phyloP scores from a whole-genome alignment of 805 yeast species.

The Suhomyces pyralidae region DNA sequence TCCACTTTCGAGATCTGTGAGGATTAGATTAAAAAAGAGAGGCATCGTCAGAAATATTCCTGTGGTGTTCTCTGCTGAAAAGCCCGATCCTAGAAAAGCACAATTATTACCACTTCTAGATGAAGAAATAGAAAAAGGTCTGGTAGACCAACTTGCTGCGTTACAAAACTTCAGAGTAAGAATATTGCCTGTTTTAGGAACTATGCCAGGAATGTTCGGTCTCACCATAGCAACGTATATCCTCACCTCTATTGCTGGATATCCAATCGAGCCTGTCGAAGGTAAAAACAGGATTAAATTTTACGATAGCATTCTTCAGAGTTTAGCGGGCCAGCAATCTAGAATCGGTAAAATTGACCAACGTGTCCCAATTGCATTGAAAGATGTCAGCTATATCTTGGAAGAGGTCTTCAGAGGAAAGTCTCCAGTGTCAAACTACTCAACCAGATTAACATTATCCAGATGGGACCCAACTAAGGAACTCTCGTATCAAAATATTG shows the following conservation, averaged over 20 bases:
- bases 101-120: conserved; percentile 80
- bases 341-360: conserved; percentile 72
- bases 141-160: conserved; percentile 84
- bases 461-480: conserved; percentile 77
- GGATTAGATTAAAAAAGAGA: conserved; percentile 75
- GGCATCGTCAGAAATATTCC: conserved; percentile 79
- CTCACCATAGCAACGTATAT: conserved; percentile 83
- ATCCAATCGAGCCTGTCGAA: conserved; percentile 86
- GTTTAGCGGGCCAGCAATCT: conserved; percentile 82
- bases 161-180: conserved; percentile 88
- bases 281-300: conserved; percentile 84
- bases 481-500: conserved; percentile 71
- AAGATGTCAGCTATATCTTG: conserved; percentile 75
- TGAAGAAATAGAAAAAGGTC: conserved; percentile 73
- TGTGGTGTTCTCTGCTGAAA: conserved; percentile 89
- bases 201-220: conserved; percentile 97
- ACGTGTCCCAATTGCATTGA: conserved; percentile 67
- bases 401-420: conserved; percentile 94
- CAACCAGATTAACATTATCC: conserved; percentile 75
- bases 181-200: conserved; percentile 91
- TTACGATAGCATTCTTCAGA: conserved; percentile 79
- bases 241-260: conserved; percentile 76
- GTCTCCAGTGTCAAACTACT: conserved; percentile 79
- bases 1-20: conserved; percentile 81
- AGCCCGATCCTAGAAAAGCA: conserved; percentile 95